Base-by-base conservation (phyloP, 192 early-diverging fungal species). In the Podila horticola region DNA sequence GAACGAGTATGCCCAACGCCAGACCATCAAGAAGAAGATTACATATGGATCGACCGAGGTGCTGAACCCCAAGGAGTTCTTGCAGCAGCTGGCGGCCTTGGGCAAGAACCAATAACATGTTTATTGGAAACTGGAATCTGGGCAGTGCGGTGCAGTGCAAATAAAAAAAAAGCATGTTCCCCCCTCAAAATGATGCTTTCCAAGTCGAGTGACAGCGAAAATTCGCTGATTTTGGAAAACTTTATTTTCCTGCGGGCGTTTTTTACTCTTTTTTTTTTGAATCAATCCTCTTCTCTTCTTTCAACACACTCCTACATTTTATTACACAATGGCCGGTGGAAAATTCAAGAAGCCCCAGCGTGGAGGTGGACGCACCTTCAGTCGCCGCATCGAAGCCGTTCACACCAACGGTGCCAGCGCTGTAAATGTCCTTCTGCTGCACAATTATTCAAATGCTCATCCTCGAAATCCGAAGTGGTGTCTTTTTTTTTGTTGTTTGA, bases 1-100 rank as follows among this genome's bases (percentile, higher is more conserved):
- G 74, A 89, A 91, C 84, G 97, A 98, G 85, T 93, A 92, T 84
- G 92, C 95, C 5, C 87, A 90, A 62, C 71, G 81, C 19, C 79
- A 84, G 62, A 83, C 81, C 61, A 74, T 83, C 66, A 86, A 79
- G 81, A 96, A 95, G 86, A 89, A 90, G 76, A 95, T 99, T 62
- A 92, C 92, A 2, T 99, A 99, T 86, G 98, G 98, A 6, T 92
- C 95, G 6, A 99, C 97, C 0, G 95, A 97, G 52, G 88, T 99
- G 66, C 57, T 96, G 67, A 94, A 90, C 41, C 89, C 98, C 5
- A 88, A 89, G 15, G 82, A 84, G 60, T 98, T 98, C 82, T 71
- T 99, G 69, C 71, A 88, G 61, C 95, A 98, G 82, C 85, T 99
- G 17, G 83, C 90, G 33, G 72, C 69, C 13, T 87, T 99, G 22